phyloP scores from a whole-genome alignment of 2,329 filamentous ascomycete genomes.

The Mycosphaerella sp. region DNA sequence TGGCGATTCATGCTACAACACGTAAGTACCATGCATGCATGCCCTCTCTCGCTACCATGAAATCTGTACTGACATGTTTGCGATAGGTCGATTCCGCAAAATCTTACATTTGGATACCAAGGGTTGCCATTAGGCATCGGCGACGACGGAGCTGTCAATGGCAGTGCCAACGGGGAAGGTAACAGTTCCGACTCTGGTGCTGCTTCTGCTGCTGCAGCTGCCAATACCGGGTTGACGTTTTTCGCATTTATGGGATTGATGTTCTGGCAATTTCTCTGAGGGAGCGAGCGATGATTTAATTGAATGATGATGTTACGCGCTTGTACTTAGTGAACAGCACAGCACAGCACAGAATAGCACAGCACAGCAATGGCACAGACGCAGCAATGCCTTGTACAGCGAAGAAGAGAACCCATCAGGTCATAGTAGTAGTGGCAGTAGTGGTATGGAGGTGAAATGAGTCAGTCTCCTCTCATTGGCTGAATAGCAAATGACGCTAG shows the following conservation, averaged over 20 bases:
- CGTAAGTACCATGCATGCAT: conserved; percentile 32
- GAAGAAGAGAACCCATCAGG: too few relatives aligned
- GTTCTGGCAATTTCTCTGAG: conserved; percentile 26
- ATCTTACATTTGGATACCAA: conserved; percentile 64
- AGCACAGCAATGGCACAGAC: too few relatives aligned
- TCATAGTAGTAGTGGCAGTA: too few relatives aligned
- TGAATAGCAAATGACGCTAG: too few relatives aligned
- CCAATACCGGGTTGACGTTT: conserved; percentile 20
- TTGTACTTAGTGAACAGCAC: too few relatives aligned
- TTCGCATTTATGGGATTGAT: conserved; percentile 19
- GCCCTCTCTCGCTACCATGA: too few relatives aligned
- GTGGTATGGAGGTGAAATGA: too few relatives aligned
- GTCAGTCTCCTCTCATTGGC: too few relatives aligned
- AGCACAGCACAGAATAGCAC: too few relatives aligned
- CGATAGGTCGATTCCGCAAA: conserved; percentile 49
- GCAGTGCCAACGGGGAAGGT: conserved; percentile 21
- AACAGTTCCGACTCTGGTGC: not conserved
- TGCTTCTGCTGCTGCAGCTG: not conserved
- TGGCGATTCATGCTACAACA: conserved; percentile 63
- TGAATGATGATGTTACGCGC: too few relatives aligned
- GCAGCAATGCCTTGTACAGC: too few relatives aligned
- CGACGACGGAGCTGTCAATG: conserved; percentile 21
- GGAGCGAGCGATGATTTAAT: not conserved
- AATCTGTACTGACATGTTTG: too few relatives aligned
- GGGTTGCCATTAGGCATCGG: conserved; percentile 36